Percentiles rank a stretch among this genome's conserved stretches.
Evolutionary conservation across 192 early-diverging fungal species (phyloP).

Genomic region (Coemansia sp.): DNA sequence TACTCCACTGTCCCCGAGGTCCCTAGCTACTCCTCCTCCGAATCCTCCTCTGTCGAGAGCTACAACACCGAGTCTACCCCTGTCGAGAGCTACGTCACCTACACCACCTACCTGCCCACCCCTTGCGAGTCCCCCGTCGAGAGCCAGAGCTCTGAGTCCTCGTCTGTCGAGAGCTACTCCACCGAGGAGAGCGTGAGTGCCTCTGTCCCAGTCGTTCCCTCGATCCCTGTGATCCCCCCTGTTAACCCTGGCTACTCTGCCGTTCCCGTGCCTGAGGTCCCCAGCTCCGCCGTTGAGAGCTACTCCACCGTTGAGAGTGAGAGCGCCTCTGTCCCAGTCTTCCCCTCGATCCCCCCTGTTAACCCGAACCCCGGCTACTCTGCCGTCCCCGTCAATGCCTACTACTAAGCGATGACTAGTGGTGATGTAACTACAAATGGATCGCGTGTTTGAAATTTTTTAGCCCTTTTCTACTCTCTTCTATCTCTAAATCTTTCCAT

Average conservation of each 20-base stretch:
- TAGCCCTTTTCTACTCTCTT: too few species aligned
- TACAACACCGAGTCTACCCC: constrained; percentile 5
- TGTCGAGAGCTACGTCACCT: constrained; percentile 18
- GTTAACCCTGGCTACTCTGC: constrained; percentile 8
- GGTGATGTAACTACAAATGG: too few species aligned
- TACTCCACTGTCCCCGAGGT: too few species aligned
- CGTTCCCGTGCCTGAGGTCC: background rate
- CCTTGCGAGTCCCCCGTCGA: background rate
- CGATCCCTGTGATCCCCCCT: background rate
- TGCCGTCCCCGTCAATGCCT: background rate
- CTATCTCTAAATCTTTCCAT: too few species aligned
- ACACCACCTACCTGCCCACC: background rate
- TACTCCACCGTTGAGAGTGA: background rate
- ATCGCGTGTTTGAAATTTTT: too few species aligned
- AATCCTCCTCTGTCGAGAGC: constrained; percentile 10
- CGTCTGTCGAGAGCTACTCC: constrained; percentile 6
- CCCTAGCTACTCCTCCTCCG: background rate
- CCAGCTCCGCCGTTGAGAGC: constrained; percentile 1
- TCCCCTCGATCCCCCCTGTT: background rate
- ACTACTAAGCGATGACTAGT: background rate
- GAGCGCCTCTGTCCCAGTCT: background rate
- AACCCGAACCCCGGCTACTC: constrained; percentile 1
- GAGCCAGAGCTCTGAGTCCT: background rate
- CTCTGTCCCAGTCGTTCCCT: background rate
- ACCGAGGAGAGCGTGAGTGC: background rate